Evolutionary conservation across 257 asterid species (phyloP).

Genomic region (Solanum sejunctum): DNA sequence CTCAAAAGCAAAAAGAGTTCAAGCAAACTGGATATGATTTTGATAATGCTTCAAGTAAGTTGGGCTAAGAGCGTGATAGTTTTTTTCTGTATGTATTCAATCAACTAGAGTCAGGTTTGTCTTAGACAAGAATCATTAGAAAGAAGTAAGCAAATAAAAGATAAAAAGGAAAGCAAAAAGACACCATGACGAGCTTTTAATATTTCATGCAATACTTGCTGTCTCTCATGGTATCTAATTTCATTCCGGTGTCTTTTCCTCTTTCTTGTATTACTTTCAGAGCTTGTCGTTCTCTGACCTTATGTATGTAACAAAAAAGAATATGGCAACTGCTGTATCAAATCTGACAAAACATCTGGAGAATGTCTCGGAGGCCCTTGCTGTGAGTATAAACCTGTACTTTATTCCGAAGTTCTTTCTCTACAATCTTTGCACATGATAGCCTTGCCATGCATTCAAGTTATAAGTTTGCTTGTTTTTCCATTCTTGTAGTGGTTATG

Average conservation of each 20-base stretch:
- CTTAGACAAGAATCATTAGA: not conserved
- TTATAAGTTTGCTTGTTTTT: not conserved
- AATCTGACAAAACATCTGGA: constrained; percentile 82
- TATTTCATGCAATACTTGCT: not conserved
- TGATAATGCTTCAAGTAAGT: not conserved
- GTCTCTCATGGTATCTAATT: not conserved
- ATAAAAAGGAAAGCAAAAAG: not conserved
- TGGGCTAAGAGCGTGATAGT: not conserved
- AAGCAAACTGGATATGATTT: not conserved
- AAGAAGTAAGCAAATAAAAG: not conserved
- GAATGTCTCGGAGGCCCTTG: constrained; percentile 75
- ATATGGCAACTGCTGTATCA: constrained; percentile 75
- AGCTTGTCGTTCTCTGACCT: constrained; percentile 83
- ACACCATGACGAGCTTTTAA: not conserved
- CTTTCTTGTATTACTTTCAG: constrained; percentile 12
- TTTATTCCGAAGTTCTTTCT: not conserved
- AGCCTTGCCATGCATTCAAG: not conserved
- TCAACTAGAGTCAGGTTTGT: not conserved
- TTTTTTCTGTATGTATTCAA: not conserved
- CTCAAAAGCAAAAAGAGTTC: not conserved
- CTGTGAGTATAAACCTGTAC: constrained; percentile 32
- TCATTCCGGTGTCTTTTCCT: not conserved
- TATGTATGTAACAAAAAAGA: constrained; percentile 84
- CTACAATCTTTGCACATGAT: not conserved
- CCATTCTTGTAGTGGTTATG: not conserved